Evolutionary conservation across 495 filamentous ascomycete species (phyloP).

Genomic region (Echria macrotheca): DNA sequence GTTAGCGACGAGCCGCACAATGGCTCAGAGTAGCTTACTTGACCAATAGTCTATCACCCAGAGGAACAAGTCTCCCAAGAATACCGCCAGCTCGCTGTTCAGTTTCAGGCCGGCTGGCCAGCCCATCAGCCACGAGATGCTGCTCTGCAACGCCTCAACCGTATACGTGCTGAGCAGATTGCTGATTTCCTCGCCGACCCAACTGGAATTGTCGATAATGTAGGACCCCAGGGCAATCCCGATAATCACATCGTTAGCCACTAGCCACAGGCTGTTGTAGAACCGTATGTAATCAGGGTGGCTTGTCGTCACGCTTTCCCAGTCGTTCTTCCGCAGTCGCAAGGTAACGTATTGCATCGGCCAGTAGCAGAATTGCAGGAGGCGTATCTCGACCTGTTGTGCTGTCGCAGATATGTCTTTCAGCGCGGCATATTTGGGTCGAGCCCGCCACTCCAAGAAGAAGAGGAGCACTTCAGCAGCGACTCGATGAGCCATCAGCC

Average conservation of each 20-base stretch:
- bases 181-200: slow-evolving; percentile 79
- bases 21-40: slow-evolving; percentile 49
- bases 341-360: slow-evolving; percentile 92
- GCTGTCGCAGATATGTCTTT: slow-evolving; percentile 96
- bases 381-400: slow-evolving; percentile 95
- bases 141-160: slow-evolving; percentile 79
- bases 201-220: slow-evolving; percentile 88
- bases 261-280: slow-evolving; percentile 98
- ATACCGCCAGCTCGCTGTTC: slow-evolving; percentile 88
- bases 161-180: slow-evolving; percentile 74
- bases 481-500: slow-evolving; percentile 73
- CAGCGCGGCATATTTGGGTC: slow-evolving; percentile 73
- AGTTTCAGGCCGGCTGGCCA: slow-evolving; percentile 98
- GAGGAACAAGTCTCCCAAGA: slow-evolving; percentile 88
- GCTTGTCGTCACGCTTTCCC: slow-evolving; percentile 91
- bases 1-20: too few species aligned
- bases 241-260: slow-evolving; percentile 98
- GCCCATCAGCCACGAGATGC: slow-evolving; percentile 93
- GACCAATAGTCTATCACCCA: slow-evolving; percentile 99
- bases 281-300: slow-evolving; percentile 99
- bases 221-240: slow-evolving; percentile 94
- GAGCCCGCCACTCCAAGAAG: slow-evolving; percentile 81
- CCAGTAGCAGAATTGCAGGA: slow-evolving; percentile 99
- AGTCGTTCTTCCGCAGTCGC: slow-evolving; percentile 80
- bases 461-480: slow-evolving; percentile 74